Base-by-base conservation (phyloP, 495 filamentous ascomycete species). In the Rostrohypoxylon terebratum region DNA sequence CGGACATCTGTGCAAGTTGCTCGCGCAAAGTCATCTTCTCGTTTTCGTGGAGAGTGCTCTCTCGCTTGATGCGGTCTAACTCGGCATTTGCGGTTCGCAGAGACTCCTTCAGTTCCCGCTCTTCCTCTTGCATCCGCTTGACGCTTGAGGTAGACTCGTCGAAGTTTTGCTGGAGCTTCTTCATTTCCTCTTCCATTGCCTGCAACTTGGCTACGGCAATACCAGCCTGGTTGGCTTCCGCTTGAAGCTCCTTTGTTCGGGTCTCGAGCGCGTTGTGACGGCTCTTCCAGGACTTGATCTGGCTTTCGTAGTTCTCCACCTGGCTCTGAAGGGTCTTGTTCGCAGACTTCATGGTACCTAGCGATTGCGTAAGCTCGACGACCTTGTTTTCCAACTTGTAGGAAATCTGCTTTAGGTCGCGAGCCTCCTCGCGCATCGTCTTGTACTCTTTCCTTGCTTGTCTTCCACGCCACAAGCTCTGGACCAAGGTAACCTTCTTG, bases 321-420 rank as follows among this genome's bases (percentile, higher is more conserved):
- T 98, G 95, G 34, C 88, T 89, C 73, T 91, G 86, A 64, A 98
- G 87, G 55, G 88, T 87, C 83, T 95, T 97, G 85, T 98, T 98
- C 79, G 97, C 92, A 48, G 87, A 86, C 84, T 96, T 97, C 86
- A 98, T 90, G 33, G 93, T 90, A 75, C 95, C 94, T 78, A 98
- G 79, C 58, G 91, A 91, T 80, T 99, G 96, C 9, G 96, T 99
- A 73, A 99, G 85, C 82, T 99, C 96, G 60, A 98, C 93, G 62
- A 99, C 96, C 88, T 99, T 98, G 85, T 98, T 98, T 85, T 98
- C 96, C 75, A 99, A 82, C 84, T 96, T 98, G 84, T 98, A 98
- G 13, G 94, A 98, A 71, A 99, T 99, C 79, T 98, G 94, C 83
- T 97, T 97, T 74, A 99, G 88, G 85, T 99, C 96, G 76, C 96